Evolutionary conservation across 2,329 filamentous ascomycete genomes (phyloP), one percentile per base, ranked within the genome.

Genomic region (Pestalotiopsis sp.): DNA sequence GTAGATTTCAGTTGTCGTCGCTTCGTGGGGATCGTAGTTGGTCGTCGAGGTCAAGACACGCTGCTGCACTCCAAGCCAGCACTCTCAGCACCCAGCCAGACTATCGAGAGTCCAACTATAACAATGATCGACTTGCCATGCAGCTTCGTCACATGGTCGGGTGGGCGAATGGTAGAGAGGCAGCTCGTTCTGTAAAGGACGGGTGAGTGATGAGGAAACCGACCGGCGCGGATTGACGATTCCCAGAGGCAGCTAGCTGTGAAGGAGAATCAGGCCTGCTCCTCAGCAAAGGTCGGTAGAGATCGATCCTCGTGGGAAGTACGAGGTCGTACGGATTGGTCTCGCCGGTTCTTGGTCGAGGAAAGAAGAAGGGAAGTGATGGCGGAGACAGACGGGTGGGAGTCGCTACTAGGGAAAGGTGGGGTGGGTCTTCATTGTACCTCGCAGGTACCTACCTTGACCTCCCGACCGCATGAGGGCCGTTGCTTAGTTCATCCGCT

Each of bases 21-120:
- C 7, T 36, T 36, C 31, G 31, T 36, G 31, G 31, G 31, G 31
- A 36, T 61, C 25, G 66, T 66, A 57, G 70, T 64, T 68, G 27
- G 67, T 60, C 39, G 60, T 49, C 27, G 58, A 56, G 60, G 68
- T 62, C 74, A 73, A 75, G 73, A 75, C 59, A 69, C 57, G 2
- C 36, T 60, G 56, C 73, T 72, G 72, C 74, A 75, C 69, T 68
- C 61, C 62, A 31, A 27, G 45, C 45, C 45, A 52, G 45, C 45
- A 52, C 70, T 73, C 71, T 76, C 75, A 72, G 72, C 74, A 78
- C 75, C 76, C 72, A 74, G 74, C 74, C 70, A 77, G 77, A 78
- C 76, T 75, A 70, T 75, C 66, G 70, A 70, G 69, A 77, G 76
- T 75, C 64, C 76, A 72, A 76, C 76, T 75, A 71, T 72, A 74